These are phyloP conservation scores for Acanthamoeba triangularis DNA, from an alignment of 208 protist genomes.

Conservation along the genomic window DNA sequence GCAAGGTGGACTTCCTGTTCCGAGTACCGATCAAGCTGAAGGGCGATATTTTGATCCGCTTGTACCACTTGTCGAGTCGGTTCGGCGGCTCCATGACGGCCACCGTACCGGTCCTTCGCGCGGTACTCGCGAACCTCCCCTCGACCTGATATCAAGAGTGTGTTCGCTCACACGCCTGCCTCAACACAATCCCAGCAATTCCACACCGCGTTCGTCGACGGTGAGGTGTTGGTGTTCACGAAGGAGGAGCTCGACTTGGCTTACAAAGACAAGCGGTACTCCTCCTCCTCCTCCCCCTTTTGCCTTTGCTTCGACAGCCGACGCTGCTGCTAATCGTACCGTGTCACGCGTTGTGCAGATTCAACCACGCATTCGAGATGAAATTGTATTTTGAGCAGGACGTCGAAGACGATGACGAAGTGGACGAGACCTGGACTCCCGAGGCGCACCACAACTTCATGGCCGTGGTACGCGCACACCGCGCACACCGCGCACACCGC, in stretches of 20 bases:
- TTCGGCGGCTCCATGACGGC: conserved; percentile 42
- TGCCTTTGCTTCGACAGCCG: neutral
- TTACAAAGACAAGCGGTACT: conserved; percentile 36
- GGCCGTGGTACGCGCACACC: neutral
- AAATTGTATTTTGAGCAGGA: conserved; percentile 5
- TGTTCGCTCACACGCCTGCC: neutral
- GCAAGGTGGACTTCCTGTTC: conserved; percentile 10
- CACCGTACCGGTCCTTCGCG: neutral
- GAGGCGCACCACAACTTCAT: conserved; percentile 16
- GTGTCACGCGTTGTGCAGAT: neutral
- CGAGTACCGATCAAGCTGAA: neutral
- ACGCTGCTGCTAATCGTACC: neutral
- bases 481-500: too few species aligned
- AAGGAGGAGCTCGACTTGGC: conserved; percentile 30
- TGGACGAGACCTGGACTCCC: neutral
- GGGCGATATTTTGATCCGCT: conserved; percentile 46
- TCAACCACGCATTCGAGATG: conserved; percentile 3
- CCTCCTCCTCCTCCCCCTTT: neutral
- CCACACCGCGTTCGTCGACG: conserved; percentile 4
- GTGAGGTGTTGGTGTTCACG: neutral
- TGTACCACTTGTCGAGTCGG: conserved; percentile 26
- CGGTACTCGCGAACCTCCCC: neutral
- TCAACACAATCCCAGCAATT: neutral
- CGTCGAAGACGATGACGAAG: neutral
- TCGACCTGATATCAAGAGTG: neutral